These are phyloP conservation scores for Isatis tinctoria DNA, from an alignment of 345 rosid genomes.

Conservation along the genomic window DNA sequence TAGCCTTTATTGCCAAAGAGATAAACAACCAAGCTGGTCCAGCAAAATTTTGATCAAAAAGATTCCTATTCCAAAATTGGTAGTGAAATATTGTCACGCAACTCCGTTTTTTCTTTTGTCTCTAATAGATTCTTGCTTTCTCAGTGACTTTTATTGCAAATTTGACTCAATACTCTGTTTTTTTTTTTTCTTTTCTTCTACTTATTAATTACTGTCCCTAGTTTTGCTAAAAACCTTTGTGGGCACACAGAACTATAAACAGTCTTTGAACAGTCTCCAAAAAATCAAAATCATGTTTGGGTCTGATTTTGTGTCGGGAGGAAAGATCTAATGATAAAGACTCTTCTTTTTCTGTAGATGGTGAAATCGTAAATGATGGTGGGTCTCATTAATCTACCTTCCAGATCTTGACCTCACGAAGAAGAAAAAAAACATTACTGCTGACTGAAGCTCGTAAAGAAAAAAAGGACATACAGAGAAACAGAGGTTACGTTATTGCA, in stretches of 20 bases:
- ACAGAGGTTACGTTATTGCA: conserved; percentile 16
- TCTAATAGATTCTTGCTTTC: background rate
- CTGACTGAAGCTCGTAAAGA: background rate
- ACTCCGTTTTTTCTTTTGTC: background rate
- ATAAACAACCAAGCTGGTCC: conserved; percentile 20
- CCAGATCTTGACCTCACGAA: conserved; percentile 13
- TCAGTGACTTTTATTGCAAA: conserved; percentile 9
- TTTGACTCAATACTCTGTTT: conserved; percentile 5
- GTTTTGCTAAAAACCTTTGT: conserved; percentile 20
- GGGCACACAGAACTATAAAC: conserved; percentile 28
- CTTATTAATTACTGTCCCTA: conserved; percentile 18
- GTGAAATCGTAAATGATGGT: conserved; percentile 25
- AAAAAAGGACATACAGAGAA: background rate
- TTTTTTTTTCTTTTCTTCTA: no score
- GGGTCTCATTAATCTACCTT: conserved; percentile 15
- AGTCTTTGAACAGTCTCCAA: conserved; percentile 28
- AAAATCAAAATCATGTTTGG: conserved; percentile 21
- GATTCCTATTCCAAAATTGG: conserved; percentile 8
- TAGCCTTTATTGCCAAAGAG: conserved; percentile 21
- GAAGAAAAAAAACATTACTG: background rate
- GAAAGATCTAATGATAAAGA: conserved; percentile 23
- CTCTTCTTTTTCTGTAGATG: conserved; percentile 10
- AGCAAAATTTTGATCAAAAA: background rate
- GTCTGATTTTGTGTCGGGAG: conserved; percentile 33
- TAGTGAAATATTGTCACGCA: conserved; percentile 1